phyloP scores from a whole-genome alignment of 2,329 filamentous ascomycete genomes.

The Colletotrichum salicis region DNA sequence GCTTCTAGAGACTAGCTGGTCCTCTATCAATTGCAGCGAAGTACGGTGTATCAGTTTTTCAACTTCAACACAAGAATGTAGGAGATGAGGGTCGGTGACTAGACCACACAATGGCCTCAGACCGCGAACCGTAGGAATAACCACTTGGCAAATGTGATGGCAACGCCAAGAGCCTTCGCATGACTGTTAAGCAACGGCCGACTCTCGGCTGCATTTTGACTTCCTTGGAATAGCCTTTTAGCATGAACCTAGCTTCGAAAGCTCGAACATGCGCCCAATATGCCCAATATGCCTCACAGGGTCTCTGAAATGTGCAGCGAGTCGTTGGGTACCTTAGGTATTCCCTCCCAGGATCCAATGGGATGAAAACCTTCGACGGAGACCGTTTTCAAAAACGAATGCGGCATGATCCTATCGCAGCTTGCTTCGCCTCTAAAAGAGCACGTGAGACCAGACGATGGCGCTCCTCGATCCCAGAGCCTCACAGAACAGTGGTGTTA shows the following conservation, averaged over 20 bases:
- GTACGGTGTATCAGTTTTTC: neutral
- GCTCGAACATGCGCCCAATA: neutral
- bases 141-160: neutral
- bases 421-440: neutral
- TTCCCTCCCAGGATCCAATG: neutral
- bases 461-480: neutral
- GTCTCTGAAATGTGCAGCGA: constrained; percentile 1
- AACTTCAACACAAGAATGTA: neutral
- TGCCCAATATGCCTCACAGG: neutral
- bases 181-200: neutral
- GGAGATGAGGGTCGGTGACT: neutral
- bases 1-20: neutral
- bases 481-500: neutral
- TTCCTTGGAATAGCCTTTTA: neutral
- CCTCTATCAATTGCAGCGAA: neutral
- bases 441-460: neutral
- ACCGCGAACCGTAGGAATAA: neutral
- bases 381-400: neutral
- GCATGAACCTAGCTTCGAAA: neutral
- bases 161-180: neutral
- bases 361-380: neutral
- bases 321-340: neutral
- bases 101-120: neutral
- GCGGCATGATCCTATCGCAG: neutral
- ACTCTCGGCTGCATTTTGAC: neutral